Evolutionary conservation across 2,329 filamentous ascomycete species (phyloP), one percentile per base, ranked within the genome.

Genomic region (Rasamsonia emersonii): DNA sequence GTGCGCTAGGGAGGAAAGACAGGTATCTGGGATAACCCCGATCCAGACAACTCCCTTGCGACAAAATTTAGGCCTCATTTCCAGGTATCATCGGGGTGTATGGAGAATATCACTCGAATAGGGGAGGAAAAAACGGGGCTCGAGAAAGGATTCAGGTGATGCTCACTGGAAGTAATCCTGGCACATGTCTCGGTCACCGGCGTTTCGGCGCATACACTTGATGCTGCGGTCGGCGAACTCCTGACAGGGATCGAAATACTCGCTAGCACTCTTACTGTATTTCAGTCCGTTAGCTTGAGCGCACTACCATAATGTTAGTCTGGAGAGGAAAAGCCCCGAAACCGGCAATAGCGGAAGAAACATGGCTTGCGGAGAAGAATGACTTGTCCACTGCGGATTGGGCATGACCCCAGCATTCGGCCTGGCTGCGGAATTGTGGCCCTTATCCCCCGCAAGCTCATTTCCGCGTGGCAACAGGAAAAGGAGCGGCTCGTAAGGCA

Each of bases 201-300:
- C 79, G 56, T 98, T 98, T 14, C 91, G 76, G 54, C 86, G 80
- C 52, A 98, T 65, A 52, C 91, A 98, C 56, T 77, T 79, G 46
- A 95, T 79, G 61, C 88, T 95, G 52, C 75, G 74, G 45, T 81
- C 69, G 5, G 91, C 89, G 4, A 86, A 86, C 50, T 94, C 89
- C 58, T 96, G 89, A 60, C 91, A 98, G 2, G 91, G 91, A 50
- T 98, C 91, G 57, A 84, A 86, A 64, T 82, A 96, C 56, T 95
- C 79, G 68, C 86, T 94, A 51, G 80, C 76, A 34, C 71, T 73
- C 69, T 96, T 96, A 46, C 89, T 94, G 30, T 13, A 33, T 26
- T 7, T 7, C 7, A 26, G 15, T 26, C 11, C 24, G 6, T 9
- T 9, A 5, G 11, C 7, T 7, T 13, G 5, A 13, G 7, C 6